These are phyloP conservation scores for Pichia cactophila DNA, from an alignment of 1,139 yeast genomes.

Conservation along the genomic window DNA sequence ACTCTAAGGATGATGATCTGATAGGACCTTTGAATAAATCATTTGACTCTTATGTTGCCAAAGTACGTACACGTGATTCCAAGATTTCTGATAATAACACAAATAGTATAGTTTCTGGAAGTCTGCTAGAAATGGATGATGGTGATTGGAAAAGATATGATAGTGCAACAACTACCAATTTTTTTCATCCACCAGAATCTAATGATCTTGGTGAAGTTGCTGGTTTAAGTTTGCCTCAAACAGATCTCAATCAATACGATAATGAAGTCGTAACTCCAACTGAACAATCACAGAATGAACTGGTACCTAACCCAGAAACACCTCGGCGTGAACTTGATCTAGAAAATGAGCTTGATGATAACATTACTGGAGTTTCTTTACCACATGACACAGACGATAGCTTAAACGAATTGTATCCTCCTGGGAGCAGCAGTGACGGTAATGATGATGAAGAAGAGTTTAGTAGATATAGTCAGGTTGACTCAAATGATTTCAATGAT, in stretches of 20 bases:
- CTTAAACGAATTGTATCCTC: slow-evolving; percentile 14
- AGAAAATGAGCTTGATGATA: slow-evolving; percentile 14
- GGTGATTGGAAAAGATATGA: slow-evolving; percentile 10
- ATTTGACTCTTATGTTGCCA: slow-evolving; percentile 4
- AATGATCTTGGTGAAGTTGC: not conserved
- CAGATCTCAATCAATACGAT: not conserved
- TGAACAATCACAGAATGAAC: not conserved
- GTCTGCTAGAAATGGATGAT: not conserved
- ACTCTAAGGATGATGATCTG: slow-evolving; percentile 3
- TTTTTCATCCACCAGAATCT: slow-evolving; percentile 2
- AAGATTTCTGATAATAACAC: not conserved
- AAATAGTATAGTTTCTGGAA: not conserved
- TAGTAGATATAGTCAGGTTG: not conserved
- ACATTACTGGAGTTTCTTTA: not conserved
- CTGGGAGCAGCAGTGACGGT: slow-evolving; percentile 2
- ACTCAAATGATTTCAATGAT: not conserved
- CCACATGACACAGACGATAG: not conserved
- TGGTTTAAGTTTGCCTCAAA: not conserved
- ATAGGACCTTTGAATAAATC: slow-evolving; percentile 5
- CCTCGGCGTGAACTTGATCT: slow-evolving; percentile 11
- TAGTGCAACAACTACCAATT: slow-evolving; percentile 6
- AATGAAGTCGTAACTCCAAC: slow-evolving; percentile 6
- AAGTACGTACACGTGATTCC: not conserved
- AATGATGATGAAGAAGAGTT: slow-evolving; percentile 1
- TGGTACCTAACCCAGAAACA: not conserved